A percentile compares a stretch with the other conserved stretches of the same genome.
These are phyloP conservation scores for Pythium aphanidermatum DNA, from an alignment of 352 stramenopile genomes.

Conservation along the genomic window DNA sequence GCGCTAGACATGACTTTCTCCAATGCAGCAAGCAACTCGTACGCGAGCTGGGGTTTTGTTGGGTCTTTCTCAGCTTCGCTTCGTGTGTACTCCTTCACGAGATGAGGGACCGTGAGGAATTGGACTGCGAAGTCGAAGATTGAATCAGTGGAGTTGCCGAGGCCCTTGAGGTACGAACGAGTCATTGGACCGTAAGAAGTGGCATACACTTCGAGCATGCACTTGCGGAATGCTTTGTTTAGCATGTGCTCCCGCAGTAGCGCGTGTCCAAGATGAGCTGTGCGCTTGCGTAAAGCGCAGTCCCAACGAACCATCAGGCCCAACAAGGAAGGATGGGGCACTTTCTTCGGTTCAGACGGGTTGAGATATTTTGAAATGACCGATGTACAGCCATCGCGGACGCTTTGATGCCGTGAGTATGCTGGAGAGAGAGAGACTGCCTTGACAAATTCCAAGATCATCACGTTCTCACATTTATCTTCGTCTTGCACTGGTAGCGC, in stretches of 20 bases:
- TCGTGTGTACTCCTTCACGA: slow-evolving; percentile 73
- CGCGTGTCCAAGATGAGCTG: slow-evolving; percentile 47
- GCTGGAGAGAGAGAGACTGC: slow-evolving; percentile 45
- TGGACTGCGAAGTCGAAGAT: slow-evolving; percentile 88
- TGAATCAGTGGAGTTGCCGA: slow-evolving; percentile 77
- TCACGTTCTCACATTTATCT: slow-evolving; percentile 6
- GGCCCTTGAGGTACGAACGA: slow-evolving; percentile 63
- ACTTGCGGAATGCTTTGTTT: slow-evolving; percentile 56
- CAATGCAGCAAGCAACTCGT: slow-evolving; percentile 51
- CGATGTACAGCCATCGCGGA: slow-evolving; percentile 55
- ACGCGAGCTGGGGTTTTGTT: slow-evolving; percentile 53
- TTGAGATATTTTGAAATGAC: slow-evolving; percentile 39
- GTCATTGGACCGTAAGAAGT: slow-evolving; percentile 69
- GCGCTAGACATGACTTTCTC: slow-evolving; percentile 58
- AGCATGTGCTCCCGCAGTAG: slow-evolving; percentile 78
- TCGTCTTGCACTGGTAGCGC: not conserved
- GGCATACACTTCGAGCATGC: slow-evolving; percentile 74
- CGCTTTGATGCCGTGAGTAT: slow-evolving; percentile 45
- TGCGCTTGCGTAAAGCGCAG: slow-evolving; percentile 51
- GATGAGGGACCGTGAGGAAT: slow-evolving; percentile 76
- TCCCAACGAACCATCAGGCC: slow-evolving; percentile 64
- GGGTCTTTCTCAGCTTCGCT: slow-evolving; percentile 40
- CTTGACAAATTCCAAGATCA: slow-evolving; percentile 14
- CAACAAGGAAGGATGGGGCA: slow-evolving; percentile 27
- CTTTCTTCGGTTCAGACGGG: slow-evolving; percentile 13